Evolutionary conservation across 371 early-diverging fungal genomes (phyloP).

Genomic region (Capillidium heterosporum): DNA sequence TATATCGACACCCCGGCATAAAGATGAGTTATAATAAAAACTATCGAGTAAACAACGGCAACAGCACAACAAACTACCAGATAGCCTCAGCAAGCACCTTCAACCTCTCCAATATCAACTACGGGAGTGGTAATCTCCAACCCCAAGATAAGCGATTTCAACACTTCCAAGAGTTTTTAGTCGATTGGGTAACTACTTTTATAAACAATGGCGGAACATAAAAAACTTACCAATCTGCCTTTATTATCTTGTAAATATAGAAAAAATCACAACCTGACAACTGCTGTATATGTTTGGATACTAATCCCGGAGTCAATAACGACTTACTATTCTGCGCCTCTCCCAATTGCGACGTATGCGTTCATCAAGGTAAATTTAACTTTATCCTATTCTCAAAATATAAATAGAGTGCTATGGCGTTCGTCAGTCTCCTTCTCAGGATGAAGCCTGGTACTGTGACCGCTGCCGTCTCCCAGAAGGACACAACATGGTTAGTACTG

Average conservation of each 20-base stretch:
- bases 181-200: constrained; percentile 5
- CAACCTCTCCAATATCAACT: no score
- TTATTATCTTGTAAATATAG: background rate
- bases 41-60: no score
- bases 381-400: background rate
- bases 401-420: constrained; percentile 6
- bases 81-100: no score
- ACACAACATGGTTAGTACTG: background rate
- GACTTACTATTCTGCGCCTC: constrained; percentile 6
- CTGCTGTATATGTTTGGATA: constrained; percentile 8
- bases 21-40: no score
- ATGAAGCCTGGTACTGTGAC: constrained; percentile 7
- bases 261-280: constrained; percentile 7
- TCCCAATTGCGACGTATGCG: constrained; percentile 7
- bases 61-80: no score
- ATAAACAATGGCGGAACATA: no score
- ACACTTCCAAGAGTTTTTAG: constrained; percentile 5
- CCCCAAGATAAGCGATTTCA: no score
- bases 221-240: background rate
- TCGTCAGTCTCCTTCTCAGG: background rate
- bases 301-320: constrained; percentile 3
- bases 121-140: no score
- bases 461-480: background rate
- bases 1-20: no score
- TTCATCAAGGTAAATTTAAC: constrained; percentile 6